Conservation (phyloP, 192 early-diverging fungal genomes). For the Neocallimastix lanati region DNA sequence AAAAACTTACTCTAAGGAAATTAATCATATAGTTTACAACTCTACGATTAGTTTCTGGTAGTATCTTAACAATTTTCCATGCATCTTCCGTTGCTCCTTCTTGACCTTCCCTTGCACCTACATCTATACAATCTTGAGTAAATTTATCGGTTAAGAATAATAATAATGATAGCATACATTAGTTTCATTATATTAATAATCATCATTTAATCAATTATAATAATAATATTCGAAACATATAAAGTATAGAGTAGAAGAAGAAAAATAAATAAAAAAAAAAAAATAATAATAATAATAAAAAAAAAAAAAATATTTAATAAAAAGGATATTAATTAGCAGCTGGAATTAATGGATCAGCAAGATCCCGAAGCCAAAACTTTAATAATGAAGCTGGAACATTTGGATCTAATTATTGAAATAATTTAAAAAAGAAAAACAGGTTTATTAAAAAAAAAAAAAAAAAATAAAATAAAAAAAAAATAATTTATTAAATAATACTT, state of each 20-base stretch:
- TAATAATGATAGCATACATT: too few relatives aligned
- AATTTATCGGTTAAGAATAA: neutral
- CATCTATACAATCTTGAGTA: constrained; percentile 4
- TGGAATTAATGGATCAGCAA: constrained; percentile 78
- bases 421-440: too few relatives aligned
- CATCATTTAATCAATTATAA: too few relatives aligned
- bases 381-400: constrained; percentile 80
- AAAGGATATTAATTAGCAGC: constrained; percentile 58
- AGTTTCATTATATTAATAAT: too few relatives aligned
- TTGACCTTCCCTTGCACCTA: constrained; percentile 20
- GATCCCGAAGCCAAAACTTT: constrained; percentile 85
- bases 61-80: constrained; percentile 15
- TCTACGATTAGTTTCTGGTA: constrained; percentile 42
- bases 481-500: too few relatives aligned
- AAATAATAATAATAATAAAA: too few relatives aligned
- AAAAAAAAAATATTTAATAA: too few relatives aligned
- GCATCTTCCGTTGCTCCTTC: constrained; percentile 9
- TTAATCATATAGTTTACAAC: constrained; percentile 61
- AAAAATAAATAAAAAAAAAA: too few relatives aligned
- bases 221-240: too few relatives aligned
- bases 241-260: too few relatives aligned
- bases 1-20: constrained; percentile 63
- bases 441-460: neutral
- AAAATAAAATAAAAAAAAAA: neutral
- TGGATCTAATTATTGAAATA: constrained; percentile 48